These are phyloP conservation scores for Kodamaea neixiangensis DNA, from an alignment of 805 yeast genomes.

Conservation along the genomic window DNA sequence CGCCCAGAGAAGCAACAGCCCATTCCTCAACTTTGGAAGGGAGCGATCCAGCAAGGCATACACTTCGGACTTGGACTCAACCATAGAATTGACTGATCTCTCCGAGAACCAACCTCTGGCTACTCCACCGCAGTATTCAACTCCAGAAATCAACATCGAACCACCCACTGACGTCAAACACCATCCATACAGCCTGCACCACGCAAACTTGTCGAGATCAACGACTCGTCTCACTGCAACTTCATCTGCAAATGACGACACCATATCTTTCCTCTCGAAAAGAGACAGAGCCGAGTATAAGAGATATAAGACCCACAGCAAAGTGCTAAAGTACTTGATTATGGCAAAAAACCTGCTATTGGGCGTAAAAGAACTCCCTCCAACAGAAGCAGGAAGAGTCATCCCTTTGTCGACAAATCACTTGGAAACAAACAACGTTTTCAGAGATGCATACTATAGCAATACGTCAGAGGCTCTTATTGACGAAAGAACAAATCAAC, in stretches of 20 bases:
- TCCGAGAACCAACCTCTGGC: slow-evolving; percentile 1
- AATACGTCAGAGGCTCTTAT: slow-evolving; percentile 35
- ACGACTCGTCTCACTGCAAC: slow-evolving; percentile 23
- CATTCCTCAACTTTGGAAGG: slow-evolving; percentile 7
- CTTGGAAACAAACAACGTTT: slow-evolving; percentile 31
- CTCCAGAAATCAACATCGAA: slow-evolving; percentile 27
- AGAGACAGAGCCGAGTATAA: slow-evolving; percentile 16
- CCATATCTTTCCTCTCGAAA: slow-evolving; percentile 21
- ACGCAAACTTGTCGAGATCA: slow-evolving; percentile 20
- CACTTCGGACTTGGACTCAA: slow-evolving; percentile 11
- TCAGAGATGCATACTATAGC: slow-evolving; percentile 31
- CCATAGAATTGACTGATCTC: slow-evolving; percentile 12
- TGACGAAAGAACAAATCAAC: slow-evolving; percentile 68
- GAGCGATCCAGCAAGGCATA: slow-evolving; percentile 7
- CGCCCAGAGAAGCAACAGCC: slow-evolving; percentile 7
- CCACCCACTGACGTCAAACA: slow-evolving; percentile 9
- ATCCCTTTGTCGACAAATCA: slow-evolving; percentile 64
- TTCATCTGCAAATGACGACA: slow-evolving; percentile 16
- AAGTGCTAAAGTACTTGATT: slow-evolving; percentile 16
- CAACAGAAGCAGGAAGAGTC: slow-evolving; percentile 68
- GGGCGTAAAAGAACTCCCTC: slow-evolving; percentile 49
- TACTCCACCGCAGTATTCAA: neutral
- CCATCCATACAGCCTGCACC: slow-evolving; percentile 14
- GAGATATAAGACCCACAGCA: slow-evolving; percentile 15
- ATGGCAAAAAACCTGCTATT: slow-evolving; percentile 38